Evolutionary conservation across 2,329 filamentous ascomycete species (phyloP).

Genomic region (Nemania diffusa): DNA sequence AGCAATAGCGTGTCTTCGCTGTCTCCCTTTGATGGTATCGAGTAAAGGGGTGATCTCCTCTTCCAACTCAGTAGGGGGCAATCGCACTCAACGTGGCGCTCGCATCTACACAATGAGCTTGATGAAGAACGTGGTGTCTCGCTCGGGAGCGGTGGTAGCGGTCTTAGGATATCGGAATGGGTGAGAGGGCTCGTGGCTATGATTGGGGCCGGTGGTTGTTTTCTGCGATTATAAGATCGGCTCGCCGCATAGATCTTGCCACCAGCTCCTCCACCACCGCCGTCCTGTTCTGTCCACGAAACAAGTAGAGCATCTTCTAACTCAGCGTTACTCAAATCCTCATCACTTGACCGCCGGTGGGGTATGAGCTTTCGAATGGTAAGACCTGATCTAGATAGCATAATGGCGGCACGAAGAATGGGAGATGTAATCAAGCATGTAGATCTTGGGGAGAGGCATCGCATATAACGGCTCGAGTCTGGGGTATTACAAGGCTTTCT

Average conservation of each 20-base stretch:
- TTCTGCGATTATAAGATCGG: conserved; percentile 46
- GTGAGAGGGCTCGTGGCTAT: conserved; percentile 54
- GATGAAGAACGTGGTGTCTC: conserved; percentile 54
- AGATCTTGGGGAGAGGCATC: conserved; percentile 42
- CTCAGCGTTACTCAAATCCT: conserved; percentile 42
- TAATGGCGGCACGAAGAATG: conserved; percentile 48
- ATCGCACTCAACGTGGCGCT: conserved; percentile 49
- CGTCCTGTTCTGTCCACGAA: conserved; percentile 34
- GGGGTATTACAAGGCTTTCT: conserved; percentile 45
- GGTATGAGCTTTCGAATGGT: conserved; percentile 58
- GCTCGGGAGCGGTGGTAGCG: conserved; percentile 53
- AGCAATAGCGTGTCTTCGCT: conserved; percentile 43
- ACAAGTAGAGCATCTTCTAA: conserved; percentile 25
- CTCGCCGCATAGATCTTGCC: conserved; percentile 43
- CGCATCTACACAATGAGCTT: conserved; percentile 59
- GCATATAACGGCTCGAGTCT: conserved; percentile 44
- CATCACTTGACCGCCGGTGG: conserved; percentile 46
- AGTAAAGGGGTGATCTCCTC: conserved; percentile 52
- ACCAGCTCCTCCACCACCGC: conserved; percentile 6
- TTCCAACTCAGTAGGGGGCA: conserved; percentile 45
- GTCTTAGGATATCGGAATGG: conserved; percentile 53
- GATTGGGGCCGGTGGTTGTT: conserved; percentile 51
- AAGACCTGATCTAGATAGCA: conserved; percentile 55
- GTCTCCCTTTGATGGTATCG: conserved; percentile 42
- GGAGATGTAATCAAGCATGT: conserved; percentile 43